phyloP scores from a whole-genome alignment of 768 basidiomycete species.

The Boletellus sp. region DNA sequence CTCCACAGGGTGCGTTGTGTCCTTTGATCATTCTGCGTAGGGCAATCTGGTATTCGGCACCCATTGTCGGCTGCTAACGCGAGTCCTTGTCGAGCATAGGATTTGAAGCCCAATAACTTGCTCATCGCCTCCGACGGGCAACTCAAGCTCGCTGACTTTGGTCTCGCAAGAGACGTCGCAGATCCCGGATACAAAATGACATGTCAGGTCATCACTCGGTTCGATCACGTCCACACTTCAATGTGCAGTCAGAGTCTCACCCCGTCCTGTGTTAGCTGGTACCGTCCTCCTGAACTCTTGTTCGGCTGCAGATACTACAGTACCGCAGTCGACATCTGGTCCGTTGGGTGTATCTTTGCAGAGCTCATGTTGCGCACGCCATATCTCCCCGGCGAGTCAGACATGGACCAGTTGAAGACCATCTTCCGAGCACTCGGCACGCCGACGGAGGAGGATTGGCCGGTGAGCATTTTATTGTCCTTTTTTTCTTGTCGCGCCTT shows the following conservation, averaged over 20 bases:
- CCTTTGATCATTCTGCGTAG: constrained; percentile 7
- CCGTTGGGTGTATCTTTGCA: constrained; percentile 95
- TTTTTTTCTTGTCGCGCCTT: not conserved
- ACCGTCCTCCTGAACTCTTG: constrained; percentile 92
- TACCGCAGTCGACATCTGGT: constrained; percentile 94
- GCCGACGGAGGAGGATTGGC: constrained; percentile 97
- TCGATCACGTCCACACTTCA: constrained; percentile 22
- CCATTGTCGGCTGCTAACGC: constrained; percentile 9
- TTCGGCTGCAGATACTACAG: constrained; percentile 90
- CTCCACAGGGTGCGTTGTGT: constrained; percentile 76
- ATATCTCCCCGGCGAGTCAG: constrained; percentile 91
- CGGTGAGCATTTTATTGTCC: constrained; percentile 47
- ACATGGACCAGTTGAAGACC: constrained; percentile 95
- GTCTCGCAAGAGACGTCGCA: constrained; percentile 93
- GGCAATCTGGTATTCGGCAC: constrained; percentile 5
- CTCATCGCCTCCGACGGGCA: constrained; percentile 87
- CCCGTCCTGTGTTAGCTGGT: constrained; percentile 70
- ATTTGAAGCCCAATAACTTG: constrained; percentile 98
- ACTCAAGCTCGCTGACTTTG: constrained; percentile 98
- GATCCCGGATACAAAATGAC: constrained; percentile 98
- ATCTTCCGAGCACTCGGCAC: constrained; percentile 94
- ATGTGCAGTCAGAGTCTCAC: not conserved
- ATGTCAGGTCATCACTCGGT: constrained; percentile 96
- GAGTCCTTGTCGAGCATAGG: constrained; percentile 45
- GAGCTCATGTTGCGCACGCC: constrained; percentile 96